Conservation (phyloP, 1,284 basidiomycete genomes). For the Cerioporus squamosus region DNA sequence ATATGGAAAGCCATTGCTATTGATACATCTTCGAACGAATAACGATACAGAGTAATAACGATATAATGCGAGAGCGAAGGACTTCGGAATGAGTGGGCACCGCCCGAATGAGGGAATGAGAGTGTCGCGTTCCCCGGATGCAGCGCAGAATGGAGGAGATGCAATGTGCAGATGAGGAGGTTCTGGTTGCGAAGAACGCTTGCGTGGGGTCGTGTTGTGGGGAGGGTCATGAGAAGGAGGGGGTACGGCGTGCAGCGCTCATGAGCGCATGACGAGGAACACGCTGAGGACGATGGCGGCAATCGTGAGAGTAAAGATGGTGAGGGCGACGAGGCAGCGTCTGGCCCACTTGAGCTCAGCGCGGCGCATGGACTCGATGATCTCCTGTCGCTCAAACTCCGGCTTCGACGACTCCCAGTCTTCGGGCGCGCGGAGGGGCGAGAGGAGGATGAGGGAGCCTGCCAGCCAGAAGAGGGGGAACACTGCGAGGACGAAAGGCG, state of each 20-base stretch:
- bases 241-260: neutral
- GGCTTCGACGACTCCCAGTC: constrained; percentile 46
- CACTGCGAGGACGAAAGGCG: constrained; percentile 31
- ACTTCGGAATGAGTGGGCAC: neutral
- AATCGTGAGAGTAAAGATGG: neutral
- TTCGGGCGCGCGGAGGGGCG: constrained; percentile 40
- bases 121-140: neutral
- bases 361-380: constrained; percentile 40
- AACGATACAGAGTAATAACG: neutral
- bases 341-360: constrained; percentile 48
- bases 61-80: neutral
- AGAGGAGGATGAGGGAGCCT: constrained; percentile 43
- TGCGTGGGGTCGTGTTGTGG: no score
- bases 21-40: neutral
- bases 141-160: neutral
- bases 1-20: neutral
- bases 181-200: no score
- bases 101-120: neutral
- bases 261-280: constrained; percentile 5
- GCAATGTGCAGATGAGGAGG: no score
- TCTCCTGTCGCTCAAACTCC: constrained; percentile 38
- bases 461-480: constrained; percentile 50
- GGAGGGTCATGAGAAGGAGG: no score
- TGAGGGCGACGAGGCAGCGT: constrained; percentile 36
- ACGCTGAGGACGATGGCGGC: constrained; percentile 2